Evolutionary conservation across 1,284 basidiomycete species (phyloP).

Genomic region (Hypsizygus ulmarius): DNA sequence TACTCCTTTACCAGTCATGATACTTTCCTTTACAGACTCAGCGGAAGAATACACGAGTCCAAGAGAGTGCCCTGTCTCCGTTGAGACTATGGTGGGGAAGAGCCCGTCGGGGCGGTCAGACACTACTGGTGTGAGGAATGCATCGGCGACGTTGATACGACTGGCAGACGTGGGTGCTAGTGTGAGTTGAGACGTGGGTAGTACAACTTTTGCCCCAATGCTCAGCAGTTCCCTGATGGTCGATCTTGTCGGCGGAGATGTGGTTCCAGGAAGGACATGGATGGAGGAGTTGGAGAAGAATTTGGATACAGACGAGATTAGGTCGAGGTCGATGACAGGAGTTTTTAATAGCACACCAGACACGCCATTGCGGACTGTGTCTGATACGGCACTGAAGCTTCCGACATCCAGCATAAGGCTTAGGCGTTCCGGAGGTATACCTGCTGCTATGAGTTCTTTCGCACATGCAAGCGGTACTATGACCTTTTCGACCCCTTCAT

Average conservation of each 20-base stretch:
- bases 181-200: conserved; percentile 74
- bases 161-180: conserved; percentile 49
- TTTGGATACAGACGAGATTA: conserved; percentile 69
- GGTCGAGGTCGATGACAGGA: conserved; percentile 60
- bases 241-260: conserved; percentile 46
- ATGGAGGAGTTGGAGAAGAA: conserved; percentile 69
- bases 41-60: conserved; percentile 97
- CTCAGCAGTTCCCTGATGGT: conserved; percentile 54
- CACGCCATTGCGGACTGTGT: conserved; percentile 67
- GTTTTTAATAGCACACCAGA: conserved; percentile 79
- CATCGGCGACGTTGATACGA: conserved; percentile 78
- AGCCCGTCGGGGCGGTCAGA: conserved; percentile 93
- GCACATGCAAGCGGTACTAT: conserved; percentile 68
- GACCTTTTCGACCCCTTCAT: conserved; percentile 76
- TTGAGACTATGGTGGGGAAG: conserved; percentile 89
- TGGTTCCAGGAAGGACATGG: conserved; percentile 55
- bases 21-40: conserved; percentile 85
- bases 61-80: conserved; percentile 72
- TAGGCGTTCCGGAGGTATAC: conserved; percentile 70
- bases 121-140: conserved; percentile 77
- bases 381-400: conserved; percentile 71
- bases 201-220: conserved; percentile 66
- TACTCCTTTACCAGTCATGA: conserved; percentile 86
- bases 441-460: conserved; percentile 59
- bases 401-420: conserved; percentile 72